Evolutionary conservation across 208 protist genomes (phyloP).

Genomic region (Acanthamoeba royreba): DNA sequence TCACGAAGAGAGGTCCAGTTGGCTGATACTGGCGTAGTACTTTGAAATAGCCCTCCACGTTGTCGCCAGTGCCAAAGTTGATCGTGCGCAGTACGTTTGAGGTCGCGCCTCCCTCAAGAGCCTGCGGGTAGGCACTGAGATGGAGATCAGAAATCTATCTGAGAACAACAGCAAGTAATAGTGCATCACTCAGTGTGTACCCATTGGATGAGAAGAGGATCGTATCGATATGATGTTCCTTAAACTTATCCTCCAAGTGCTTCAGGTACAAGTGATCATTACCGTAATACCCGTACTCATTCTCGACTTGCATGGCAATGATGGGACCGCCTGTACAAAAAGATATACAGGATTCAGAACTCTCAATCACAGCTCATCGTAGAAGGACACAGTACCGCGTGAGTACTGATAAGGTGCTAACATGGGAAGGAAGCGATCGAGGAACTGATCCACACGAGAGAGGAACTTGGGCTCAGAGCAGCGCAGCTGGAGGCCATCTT

Average conservation of each 20-base stretch:
- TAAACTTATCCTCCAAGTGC: background rate
- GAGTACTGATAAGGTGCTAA: background rate
- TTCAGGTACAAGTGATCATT: background rate
- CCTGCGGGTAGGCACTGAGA: background rate
- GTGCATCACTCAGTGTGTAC: background rate
- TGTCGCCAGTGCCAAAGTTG: background rate
- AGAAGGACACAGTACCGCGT: background rate
- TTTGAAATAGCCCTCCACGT: background rate
- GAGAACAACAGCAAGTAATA: no score
- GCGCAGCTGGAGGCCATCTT: constrained; percentile 2
- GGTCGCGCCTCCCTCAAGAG: background rate
- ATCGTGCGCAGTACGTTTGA: background rate
- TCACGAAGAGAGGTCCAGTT: background rate
- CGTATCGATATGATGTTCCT: background rate
- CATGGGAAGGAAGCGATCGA: background rate
- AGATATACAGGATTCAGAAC: background rate
- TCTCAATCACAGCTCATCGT: background rate
- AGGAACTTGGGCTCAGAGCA: background rate
- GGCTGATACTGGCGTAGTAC: background rate
- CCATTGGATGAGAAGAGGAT: constrained; percentile 25
- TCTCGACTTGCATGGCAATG: constrained; percentile 12
- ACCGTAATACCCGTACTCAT: background rate
- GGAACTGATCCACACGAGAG: background rate
- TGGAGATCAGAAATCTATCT: background rate
- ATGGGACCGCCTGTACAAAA: background rate